Conservation (phyloP, 1,139 yeast species). For the Fermentozyma sake region DNA sequence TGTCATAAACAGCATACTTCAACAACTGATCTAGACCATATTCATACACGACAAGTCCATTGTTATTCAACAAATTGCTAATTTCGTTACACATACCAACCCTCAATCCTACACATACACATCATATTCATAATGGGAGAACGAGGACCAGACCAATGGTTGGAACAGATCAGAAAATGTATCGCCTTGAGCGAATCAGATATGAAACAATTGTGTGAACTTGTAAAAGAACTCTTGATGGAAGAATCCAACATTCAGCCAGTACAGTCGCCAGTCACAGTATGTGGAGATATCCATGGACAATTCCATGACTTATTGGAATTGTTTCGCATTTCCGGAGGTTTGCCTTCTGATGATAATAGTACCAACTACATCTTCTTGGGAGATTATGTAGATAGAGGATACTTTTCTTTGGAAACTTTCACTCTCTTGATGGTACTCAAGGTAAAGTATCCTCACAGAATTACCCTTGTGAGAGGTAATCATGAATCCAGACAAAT, state of each 20-base stretch:
- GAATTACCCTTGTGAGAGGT: constrained; percentile 86
- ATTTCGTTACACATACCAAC: background rate
- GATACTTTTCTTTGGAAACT: constrained; percentile 89
- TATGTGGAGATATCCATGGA: constrained; percentile 98
- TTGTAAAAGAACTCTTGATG: constrained; percentile 42
- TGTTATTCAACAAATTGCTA: too few species aligned
- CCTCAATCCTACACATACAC: background rate
- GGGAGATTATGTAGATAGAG: constrained; percentile 97
- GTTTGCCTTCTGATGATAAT: constrained; percentile 57
- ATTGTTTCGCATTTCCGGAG: constrained; percentile 88
- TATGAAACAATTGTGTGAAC: constrained; percentile 94
- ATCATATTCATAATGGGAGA: constrained; percentile 59
- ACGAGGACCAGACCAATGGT: constrained; percentile 94
- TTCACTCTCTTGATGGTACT: constrained; percentile 87
- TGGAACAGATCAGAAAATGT: constrained; percentile 88
- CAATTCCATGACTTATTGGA: constrained; percentile 94
- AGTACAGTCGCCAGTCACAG: constrained; percentile 91
- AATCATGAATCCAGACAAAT: constrained; percentile 94
- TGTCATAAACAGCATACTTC: too few species aligned
- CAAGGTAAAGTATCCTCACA: constrained; percentile 80
- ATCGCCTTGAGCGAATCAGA: constrained; percentile 85
- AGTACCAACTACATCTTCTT: constrained; percentile 70
- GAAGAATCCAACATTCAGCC: constrained; percentile 76
- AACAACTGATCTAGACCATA: too few species aligned
- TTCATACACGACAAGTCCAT: too few species aligned